These are phyloP conservation scores for Tuber brumale DNA, from an alignment of 495 filamentous ascomycete species.

Conservation along the genomic window DNA sequence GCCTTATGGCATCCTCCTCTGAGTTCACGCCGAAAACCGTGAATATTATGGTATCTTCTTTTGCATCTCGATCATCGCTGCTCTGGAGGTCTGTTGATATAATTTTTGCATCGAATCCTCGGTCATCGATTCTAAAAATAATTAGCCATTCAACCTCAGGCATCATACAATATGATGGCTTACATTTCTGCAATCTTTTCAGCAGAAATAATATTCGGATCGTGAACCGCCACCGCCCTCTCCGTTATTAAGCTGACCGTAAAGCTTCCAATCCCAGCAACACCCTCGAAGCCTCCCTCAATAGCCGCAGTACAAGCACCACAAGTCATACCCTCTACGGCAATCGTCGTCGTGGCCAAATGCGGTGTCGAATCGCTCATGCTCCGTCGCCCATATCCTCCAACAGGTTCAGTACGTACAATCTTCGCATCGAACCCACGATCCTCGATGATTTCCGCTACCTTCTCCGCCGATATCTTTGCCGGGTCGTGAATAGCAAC, in stretches of 20 bases:
- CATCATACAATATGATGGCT: slow-evolving; percentile 38
- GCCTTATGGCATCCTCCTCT: slow-evolving; percentile 58
- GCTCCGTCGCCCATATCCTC: slow-evolving; percentile 43
- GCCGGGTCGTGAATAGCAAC: slow-evolving; percentile 79
- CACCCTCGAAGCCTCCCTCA: slow-evolving; percentile 69
- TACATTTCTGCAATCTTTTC: slow-evolving; percentile 61
- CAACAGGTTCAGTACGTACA: slow-evolving; percentile 67
- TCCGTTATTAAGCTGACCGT: slow-evolving; percentile 91
- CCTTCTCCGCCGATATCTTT: slow-evolving; percentile 48
- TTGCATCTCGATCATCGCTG: slow-evolving; percentile 46
- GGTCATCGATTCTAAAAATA: slow-evolving; percentile 65
- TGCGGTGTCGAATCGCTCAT: slow-evolving; percentile 40
- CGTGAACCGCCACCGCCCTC: slow-evolving; percentile 81
- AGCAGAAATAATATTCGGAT: slow-evolving; percentile 59
- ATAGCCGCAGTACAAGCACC: slow-evolving; percentile 91
- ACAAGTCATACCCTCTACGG: slow-evolving; percentile 92
- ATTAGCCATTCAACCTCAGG: slow-evolving; percentile 48
- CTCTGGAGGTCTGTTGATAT: slow-evolving; percentile 54
- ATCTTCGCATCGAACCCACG: slow-evolving; percentile 90
- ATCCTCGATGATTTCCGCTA: slow-evolving; percentile 62
- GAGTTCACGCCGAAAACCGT: slow-evolving; percentile 77
- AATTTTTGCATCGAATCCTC: slow-evolving; percentile 84
- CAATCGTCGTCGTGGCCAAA: slow-evolving; percentile 66
- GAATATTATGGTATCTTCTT: slow-evolving; percentile 55
- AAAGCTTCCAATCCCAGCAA: slow-evolving; percentile 74